Conservation (phyloP, 169 alveolate genomes). For the Plasmodium vivax region DNA sequence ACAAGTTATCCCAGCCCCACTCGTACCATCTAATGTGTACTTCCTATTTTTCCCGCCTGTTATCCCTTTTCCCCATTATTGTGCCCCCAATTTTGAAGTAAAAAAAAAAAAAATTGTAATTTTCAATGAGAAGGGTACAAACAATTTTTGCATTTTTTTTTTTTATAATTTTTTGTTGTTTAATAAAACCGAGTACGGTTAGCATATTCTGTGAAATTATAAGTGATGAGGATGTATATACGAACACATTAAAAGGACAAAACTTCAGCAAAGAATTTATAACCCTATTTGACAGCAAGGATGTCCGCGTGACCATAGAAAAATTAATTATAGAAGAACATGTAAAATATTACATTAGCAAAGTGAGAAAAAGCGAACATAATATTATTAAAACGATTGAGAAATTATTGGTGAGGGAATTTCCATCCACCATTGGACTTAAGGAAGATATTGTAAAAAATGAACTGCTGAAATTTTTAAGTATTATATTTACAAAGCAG, state of each 20-base stretch:
- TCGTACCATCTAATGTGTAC: not conserved
- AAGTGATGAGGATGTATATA: not conserved
- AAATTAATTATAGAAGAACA: constrained; percentile 15
- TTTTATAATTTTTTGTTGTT: not conserved
- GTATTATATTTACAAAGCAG: not conserved
- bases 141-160: not conserved
- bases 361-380: not conserved
- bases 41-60: not conserved
- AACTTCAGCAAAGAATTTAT: constrained; percentile 15
- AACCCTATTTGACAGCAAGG: not conserved
- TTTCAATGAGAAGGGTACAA: constrained; percentile 18
- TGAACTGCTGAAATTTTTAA: constrained; percentile 11
- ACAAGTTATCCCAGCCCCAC: not conserved
- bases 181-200: not conserved
- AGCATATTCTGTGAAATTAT: not conserved
- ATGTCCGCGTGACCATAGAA: constrained; percentile 5
- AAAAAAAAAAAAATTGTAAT: not conserved
- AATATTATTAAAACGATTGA: constrained; percentile 15
- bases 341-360: constrained; percentile 2
- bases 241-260: not conserved
- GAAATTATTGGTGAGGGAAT: not conserved
- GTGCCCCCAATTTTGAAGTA: not conserved
- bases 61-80: not conserved
- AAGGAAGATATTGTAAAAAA: not conserved
- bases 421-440: not conserved